Evolutionary conservation across 179 eudicot genomes (phyloP), one percentile per base, ranked within the genome.

Genomic region (Beta lomatogona): DNA sequence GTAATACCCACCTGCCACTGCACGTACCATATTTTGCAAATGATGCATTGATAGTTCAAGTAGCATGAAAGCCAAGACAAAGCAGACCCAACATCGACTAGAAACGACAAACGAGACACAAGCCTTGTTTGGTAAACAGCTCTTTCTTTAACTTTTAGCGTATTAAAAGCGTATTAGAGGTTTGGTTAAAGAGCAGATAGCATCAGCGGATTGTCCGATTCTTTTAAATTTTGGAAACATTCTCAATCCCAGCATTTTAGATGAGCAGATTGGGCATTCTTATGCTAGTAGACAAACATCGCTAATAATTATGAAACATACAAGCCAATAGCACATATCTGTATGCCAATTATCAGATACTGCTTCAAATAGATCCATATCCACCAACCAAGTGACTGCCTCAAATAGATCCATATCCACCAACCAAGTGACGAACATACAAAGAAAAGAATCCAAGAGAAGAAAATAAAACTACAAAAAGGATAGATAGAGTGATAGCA

Each of bases 1-100:
- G 6, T 58, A 18, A 50, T 31, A 64, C 31, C 58, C 21, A 67
- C 41, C 41, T 36, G 41, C 41, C 2, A 36, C 44, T 18, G 28
- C 57, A 19, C 53, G 60, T 14, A 76, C 45, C 10, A 68, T 60
- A 50, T 19, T n/a, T 67, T 63, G 6, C 71, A 81, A 65, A 31
- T 71, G 69, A 48, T 4, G 73, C 5, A 12, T 50, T 59, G 60
- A 71, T 36, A 55, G 58, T 65, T 22, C 16, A 53, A 46, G 3
- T 44, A 44, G 61, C 46, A 48, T 53, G 8, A 58, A 31, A 41
- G 55, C 9, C 59, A 79, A 46, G 73, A 76, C 67, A 78, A n/a
- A 22, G 65, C 57, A 48, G 76, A 75, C 46, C 3, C 21, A 15
- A 79, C 60, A 57, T 58, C 25, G 6, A 11, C 48, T 14, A 36